Evolutionary conservation across 2,329 filamentous ascomycete species (phyloP).

Genomic region (Gyromitra esculenta): DNA sequence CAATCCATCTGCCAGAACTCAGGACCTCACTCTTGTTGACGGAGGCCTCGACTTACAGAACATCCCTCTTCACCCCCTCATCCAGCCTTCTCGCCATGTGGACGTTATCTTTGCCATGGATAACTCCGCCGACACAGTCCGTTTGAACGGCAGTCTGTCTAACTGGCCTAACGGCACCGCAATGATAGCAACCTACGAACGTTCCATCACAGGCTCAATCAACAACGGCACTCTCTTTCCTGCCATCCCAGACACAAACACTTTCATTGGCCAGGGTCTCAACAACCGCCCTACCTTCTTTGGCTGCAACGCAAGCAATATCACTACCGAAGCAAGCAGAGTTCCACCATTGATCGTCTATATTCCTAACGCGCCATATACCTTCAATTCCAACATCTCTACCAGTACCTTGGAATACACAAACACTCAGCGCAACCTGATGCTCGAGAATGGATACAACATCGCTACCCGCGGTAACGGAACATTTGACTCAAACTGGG

Average conservation of each 20-base stretch:
- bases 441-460: slow-evolving; percentile 88
- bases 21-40: slow-evolving; percentile 76
- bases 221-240: slow-evolving; percentile 77
- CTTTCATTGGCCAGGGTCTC: slow-evolving; percentile 79
- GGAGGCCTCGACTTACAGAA: slow-evolving; percentile 82
- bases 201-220: slow-evolving; percentile 68
- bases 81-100: slow-evolving; percentile 75
- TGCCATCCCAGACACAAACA: slow-evolving; percentile 75
- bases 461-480: slow-evolving; percentile 84
- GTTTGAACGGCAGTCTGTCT: slow-evolving; percentile 59
- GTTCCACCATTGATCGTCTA: slow-evolving; percentile 80
- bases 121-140: slow-evolving; percentile 74
- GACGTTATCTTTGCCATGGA: slow-evolving; percentile 86
- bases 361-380: slow-evolving; percentile 85
- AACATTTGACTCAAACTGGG: slow-evolving; percentile 78
- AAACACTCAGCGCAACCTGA: slow-evolving; percentile 74
- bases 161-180: slow-evolving; percentile 82
- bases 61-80: slow-evolving; percentile 79
- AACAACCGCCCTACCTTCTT: slow-evolving; percentile 82
- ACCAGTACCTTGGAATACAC: slow-evolving; percentile 77
- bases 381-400: slow-evolving; percentile 77
- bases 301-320: slow-evolving; percentile 75
- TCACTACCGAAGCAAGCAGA: slow-evolving; percentile 61
- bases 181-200: slow-evolving; percentile 77
- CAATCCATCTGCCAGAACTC: slow-evolving; percentile 67